phyloP scores from a whole-genome alignment of 2,329 filamentous ascomycete species.

The Nannizziopsis barbatae region DNA sequence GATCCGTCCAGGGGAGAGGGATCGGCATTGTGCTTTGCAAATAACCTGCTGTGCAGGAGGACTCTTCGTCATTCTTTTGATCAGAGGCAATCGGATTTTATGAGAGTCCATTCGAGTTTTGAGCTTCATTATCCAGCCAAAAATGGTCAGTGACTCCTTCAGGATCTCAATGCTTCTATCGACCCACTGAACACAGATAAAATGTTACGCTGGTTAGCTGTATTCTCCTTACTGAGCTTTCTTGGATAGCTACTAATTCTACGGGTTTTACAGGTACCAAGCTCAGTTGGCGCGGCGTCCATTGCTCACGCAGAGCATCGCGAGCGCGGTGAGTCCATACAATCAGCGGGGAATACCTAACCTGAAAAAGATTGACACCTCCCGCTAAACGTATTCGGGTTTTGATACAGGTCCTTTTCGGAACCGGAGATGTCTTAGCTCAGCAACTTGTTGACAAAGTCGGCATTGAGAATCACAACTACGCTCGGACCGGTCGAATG shows the following conservation, averaged over 20 bases:
- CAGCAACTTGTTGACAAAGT: conserved; percentile 82
- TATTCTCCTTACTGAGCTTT: neutral
- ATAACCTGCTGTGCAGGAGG: neutral
- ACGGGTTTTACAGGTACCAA: conserved; percentile 57
- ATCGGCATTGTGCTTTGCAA: neutral
- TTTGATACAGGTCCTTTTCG: conserved; percentile 62
- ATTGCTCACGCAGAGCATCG: conserved; percentile 79
- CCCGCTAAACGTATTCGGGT: neutral
- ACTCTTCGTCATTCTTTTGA: neutral
- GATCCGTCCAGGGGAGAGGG: neutral
- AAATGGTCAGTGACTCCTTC: conserved; percentile 1
- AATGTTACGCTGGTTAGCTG: conserved; percentile 34
- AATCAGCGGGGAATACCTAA: neutral
- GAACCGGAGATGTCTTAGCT: conserved; percentile 77
- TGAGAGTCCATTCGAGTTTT: no score
- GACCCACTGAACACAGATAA: conserved; percentile 5
- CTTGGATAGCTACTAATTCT: neutral
- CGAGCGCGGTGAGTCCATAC: conserved; percentile 54
- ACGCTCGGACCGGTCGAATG: conserved; percentile 39
- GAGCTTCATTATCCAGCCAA: no score
- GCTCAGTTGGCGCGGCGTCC: conserved; percentile 67
- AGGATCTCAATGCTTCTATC: neutral
- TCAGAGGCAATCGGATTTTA: no score
- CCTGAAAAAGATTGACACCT: neutral
- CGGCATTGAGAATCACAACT: conserved; percentile 65